phyloP scores from a whole-genome alignment of 169 alveolate species.

The Cyclospora cayetanensis region DNA sequence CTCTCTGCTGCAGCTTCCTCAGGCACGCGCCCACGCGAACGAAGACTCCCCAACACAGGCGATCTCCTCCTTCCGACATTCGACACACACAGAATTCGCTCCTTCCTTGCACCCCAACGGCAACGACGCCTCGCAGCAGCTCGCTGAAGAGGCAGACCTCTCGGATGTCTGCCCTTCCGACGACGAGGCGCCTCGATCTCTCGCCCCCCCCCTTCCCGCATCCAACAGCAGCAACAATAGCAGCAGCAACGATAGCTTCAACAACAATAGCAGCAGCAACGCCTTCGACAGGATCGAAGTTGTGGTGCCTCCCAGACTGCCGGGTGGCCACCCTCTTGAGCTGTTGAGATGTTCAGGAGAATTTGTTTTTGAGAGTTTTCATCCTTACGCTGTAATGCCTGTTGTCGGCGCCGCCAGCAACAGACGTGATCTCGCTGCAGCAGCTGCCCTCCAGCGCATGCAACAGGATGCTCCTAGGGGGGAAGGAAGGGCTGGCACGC shows the following conservation, averaged over 20 bases:
- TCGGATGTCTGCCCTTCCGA: too few species aligned
- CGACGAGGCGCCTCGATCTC: too few species aligned
- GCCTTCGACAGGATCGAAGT: neutral
- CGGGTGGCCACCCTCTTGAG: constrained; percentile 34
- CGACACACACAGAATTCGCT: too few species aligned
- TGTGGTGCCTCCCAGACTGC: constrained; percentile 34
- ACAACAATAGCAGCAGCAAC: neutral
- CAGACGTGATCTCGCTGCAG: neutral
- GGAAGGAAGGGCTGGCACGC: neutral
- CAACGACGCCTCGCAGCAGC: neutral
- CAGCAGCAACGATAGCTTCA: neutral
- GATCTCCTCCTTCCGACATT: too few species aligned
- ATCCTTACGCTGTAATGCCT: neutral
- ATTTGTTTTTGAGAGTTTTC: neutral
- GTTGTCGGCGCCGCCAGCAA: constrained; percentile 15
- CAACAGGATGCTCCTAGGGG: neutral
- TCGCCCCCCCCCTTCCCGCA: neutral
- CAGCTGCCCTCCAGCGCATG: neutral
- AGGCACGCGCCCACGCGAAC: neutral
- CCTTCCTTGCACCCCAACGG: too few species aligned
- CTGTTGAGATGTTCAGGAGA: neutral
- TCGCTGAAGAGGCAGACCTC: neutral
- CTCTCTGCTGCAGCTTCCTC: neutral
- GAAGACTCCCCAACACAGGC: too few species aligned
- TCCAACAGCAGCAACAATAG: neutral